Evolutionary conservation across 2,329 filamentous ascomycete species (phyloP).

Genomic region (Aspergillus vadensis): DNA sequence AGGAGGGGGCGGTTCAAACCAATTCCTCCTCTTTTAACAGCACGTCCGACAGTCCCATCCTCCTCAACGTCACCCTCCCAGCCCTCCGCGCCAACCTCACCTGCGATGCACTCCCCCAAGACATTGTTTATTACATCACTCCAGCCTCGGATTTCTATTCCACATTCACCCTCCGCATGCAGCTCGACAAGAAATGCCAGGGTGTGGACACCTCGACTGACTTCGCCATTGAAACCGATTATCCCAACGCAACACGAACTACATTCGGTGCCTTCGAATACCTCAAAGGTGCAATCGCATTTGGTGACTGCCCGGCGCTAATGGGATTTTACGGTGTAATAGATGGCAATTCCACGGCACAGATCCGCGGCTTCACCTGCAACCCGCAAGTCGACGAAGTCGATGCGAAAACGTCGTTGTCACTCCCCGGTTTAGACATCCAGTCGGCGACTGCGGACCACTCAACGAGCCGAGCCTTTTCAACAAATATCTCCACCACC

Average conservation of each 20-base stretch:
- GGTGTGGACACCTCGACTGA: no score
- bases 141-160: background rate
- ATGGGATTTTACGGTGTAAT: slow-evolving; percentile 16
- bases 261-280: slow-evolving; percentile 2
- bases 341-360: slow-evolving; percentile 7
- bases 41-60: background rate
- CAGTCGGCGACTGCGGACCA: background rate
- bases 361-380: slow-evolving; percentile 22
- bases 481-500: slow-evolving; percentile 1
- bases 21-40: background rate
- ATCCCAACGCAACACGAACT: background rate
- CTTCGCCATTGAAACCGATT: background rate
- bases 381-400: slow-evolving; percentile 23
- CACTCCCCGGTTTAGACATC: slow-evolving; percentile 7
- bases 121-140: background rate
- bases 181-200: background rate
- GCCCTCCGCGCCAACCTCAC: slow-evolving; percentile 4
- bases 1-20: background rate
- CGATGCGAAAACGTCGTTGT: slow-evolving; percentile 19
- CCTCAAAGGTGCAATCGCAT: background rate
- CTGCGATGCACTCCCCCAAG: background rate
- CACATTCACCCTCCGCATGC: background rate
- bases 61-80: background rate
- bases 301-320: background rate
- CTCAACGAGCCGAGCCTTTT: background rate